These are phyloP conservation scores for Cicer chorassanicum DNA, from an alignment of 306 rosid genomes.

Conservation along the genomic window DNA sequence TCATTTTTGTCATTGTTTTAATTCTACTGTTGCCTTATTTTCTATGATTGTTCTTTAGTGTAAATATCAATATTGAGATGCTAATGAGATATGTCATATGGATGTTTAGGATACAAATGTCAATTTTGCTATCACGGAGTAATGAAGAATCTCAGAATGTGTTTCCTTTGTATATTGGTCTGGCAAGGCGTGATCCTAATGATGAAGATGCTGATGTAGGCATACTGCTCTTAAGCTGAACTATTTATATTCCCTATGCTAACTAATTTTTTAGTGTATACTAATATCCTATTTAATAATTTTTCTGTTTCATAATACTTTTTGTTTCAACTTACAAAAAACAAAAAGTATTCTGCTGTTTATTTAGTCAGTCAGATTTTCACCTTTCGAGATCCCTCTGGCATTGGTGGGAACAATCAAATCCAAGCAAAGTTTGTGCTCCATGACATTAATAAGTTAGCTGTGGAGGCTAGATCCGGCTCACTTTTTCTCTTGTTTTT, in stretches of 20 bases:
- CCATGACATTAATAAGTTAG: constrained; percentile 70
- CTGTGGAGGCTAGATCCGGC: constrained; percentile 59
- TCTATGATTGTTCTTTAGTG: constrained; percentile 11
- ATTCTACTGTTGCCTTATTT: constrained; percentile 27
- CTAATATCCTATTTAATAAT: constrained; percentile 30
- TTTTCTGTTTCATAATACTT: constrained; percentile 29
- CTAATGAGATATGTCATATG: constrained; percentile 45
- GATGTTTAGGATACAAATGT: constrained; percentile 71
- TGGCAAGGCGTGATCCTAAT: constrained; percentile 67
- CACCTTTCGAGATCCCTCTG: constrained; percentile 50
- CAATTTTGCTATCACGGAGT: constrained; percentile 55
- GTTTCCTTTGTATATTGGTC: constrained; percentile 70
- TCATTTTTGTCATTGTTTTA: constrained; percentile 21
- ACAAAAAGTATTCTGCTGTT: constrained; percentile 57
- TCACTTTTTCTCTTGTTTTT: constrained; percentile 67
- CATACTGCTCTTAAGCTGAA: constrained; percentile 37
- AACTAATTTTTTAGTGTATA: constrained; percentile 15
- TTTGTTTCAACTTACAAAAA: constrained; percentile 25
- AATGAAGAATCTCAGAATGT: constrained; percentile 45
- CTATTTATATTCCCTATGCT: constrained; percentile 1
- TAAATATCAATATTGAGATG: constrained; percentile 37
- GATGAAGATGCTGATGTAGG: constrained; percentile 62
- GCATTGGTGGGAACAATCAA: constrained; percentile 52
- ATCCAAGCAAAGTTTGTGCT: constrained; percentile 68
- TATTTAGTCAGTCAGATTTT: constrained; percentile 67